Evolutionary conservation across 1,139 yeast genomes (phyloP).

Genomic region (Blastobotrys malaysiensis): DNA sequence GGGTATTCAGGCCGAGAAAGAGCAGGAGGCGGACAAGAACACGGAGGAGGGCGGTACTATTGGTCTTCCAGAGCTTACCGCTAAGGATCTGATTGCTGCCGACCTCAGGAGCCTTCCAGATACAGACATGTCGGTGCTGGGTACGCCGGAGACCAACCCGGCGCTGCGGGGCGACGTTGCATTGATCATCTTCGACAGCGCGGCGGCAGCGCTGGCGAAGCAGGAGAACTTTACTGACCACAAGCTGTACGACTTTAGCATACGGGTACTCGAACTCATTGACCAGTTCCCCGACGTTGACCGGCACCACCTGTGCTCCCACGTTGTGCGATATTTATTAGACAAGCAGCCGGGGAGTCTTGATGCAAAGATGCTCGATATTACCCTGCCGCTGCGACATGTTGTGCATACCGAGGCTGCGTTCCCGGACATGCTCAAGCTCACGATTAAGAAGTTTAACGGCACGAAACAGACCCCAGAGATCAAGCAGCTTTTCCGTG

Average conservation of each 20-base stretch:
- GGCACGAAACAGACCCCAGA: conserved; percentile 34
- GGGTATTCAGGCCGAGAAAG: conserved; percentile 65
- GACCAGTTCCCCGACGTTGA: conserved; percentile 67
- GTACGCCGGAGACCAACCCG: conserved; percentile 81
- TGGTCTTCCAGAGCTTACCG: conserved; percentile 41
- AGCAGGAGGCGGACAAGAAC: conserved; percentile 33
- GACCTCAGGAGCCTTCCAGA: conserved; percentile 75
- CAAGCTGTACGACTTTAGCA: conserved; percentile 33
- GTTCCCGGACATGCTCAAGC: conserved; percentile 59
- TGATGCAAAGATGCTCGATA: conserved; percentile 41
- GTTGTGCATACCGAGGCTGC: conserved; percentile 34
- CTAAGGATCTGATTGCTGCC: conserved; percentile 43
- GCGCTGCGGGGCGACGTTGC: conserved; percentile 89
- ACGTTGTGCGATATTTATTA: conserved; percentile 52
- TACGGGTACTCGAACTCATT: conserved; percentile 49
- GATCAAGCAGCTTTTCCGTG: conserved; percentile 44
- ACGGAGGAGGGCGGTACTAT: conserved; percentile 35
- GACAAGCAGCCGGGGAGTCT: conserved; percentile 15
- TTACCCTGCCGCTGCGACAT: conserved; percentile 64
- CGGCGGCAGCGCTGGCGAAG: conserved; percentile 43
- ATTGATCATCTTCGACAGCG: conserved; percentile 71
- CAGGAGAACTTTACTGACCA: conserved; percentile 19
- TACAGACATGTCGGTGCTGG: conserved; percentile 80
- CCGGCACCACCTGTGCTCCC: conserved; percentile 60
- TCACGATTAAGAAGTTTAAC: conserved; percentile 63